Conservation (phyloP, 805 yeast genomes). For the Wickerhamomyces sydowiorum region DNA sequence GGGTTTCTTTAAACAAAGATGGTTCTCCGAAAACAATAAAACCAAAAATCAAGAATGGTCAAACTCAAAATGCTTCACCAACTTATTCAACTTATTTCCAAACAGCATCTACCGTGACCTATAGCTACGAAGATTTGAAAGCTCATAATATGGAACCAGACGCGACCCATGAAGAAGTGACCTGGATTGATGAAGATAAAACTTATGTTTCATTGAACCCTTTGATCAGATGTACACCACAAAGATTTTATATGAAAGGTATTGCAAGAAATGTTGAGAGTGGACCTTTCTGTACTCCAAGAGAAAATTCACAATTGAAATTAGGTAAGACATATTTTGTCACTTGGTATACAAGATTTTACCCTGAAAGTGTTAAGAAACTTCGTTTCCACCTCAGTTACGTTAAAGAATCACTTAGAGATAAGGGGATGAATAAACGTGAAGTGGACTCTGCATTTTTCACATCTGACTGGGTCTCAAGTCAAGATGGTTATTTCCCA, state of each 20-base stretch:
- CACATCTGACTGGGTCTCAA: conserved; percentile 66
- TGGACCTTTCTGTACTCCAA: conserved; percentile 86
- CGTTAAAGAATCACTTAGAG: conserved; percentile 47
- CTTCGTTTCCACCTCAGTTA: conserved; percentile 66
- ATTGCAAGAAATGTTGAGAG: conserved; percentile 46
- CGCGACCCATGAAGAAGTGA: conserved; percentile 51
- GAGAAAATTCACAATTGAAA: conserved; percentile 50
- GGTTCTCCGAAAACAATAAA: conserved; percentile 76
- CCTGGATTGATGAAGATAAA: conserved; percentile 60
- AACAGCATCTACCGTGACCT: conserved; percentile 53
- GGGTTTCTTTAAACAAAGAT: conserved; percentile 73
- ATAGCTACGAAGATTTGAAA: conserved; percentile 55
- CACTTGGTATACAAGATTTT: conserved; percentile 75
- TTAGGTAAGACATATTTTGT: conserved; percentile 64
- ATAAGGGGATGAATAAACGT: conserved; percentile 52
- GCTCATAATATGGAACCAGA: conserved; percentile 70
- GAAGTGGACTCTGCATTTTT: conserved; percentile 45
- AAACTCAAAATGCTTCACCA: conserved; percentile 60
- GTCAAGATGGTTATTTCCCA: conserved; percentile 57
- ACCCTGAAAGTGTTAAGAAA: conserved; percentile 46
- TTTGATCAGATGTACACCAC: conserved; percentile 80
- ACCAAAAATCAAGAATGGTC: conserved; percentile 73
- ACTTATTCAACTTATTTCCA: conserved; percentile 74
- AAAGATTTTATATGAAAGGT: conserved; percentile 61
- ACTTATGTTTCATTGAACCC: conserved; percentile 72